Evolutionary conservation across 768 basidiomycete species (phyloP).

Genomic region (Leucocoprinus leucothites): DNA sequence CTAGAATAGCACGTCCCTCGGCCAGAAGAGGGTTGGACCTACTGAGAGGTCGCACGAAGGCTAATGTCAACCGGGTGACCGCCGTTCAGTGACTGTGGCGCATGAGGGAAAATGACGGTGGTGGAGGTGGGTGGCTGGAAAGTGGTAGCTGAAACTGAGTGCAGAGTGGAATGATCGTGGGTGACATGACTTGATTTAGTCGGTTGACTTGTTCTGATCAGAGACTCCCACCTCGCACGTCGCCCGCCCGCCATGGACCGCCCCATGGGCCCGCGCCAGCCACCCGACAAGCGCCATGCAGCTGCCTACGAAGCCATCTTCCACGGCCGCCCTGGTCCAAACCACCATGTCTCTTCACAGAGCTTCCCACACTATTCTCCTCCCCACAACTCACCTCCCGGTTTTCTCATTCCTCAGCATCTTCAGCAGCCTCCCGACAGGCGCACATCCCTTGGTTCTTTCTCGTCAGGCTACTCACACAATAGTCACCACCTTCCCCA

Average conservation of each 20-base stretch:
- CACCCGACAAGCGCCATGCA: constrained; percentile 71
- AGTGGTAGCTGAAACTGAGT: too few relatives aligned
- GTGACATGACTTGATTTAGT: too few relatives aligned
- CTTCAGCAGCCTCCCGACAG: constrained; percentile 36
- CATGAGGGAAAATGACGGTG: too few relatives aligned
- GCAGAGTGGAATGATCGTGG: too few relatives aligned
- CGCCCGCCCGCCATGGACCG: constrained; percentile 19
- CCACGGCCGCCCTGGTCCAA: constrained; percentile 67
- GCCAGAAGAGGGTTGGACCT: too few relatives aligned
- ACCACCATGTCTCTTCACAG: constrained; percentile 40
- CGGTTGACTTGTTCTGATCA: too few relatives aligned
- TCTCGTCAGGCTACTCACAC: constrained; percentile 25
- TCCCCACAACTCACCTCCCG: constrained; percentile 18
- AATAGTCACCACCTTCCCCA: constrained; percentile 22
- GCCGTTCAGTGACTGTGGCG: too few relatives aligned
- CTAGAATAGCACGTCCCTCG: too few relatives aligned
- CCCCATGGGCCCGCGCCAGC: constrained; percentile 52
- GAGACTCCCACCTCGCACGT: constrained; percentile 15
- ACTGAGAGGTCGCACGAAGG: too few relatives aligned
- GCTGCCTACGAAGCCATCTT: constrained; percentile 89
- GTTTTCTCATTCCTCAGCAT: constrained; percentile 14
- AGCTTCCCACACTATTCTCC: constrained; percentile 19
- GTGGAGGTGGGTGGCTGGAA: too few relatives aligned
- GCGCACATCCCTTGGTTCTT: constrained; percentile 43
- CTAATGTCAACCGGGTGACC: too few relatives aligned